Evolutionary conservation across 768 basidiomycete genomes (phyloP), one percentile per base, ranked within the genome.

Genomic region (Gelatoporia subvermispora): DNA sequence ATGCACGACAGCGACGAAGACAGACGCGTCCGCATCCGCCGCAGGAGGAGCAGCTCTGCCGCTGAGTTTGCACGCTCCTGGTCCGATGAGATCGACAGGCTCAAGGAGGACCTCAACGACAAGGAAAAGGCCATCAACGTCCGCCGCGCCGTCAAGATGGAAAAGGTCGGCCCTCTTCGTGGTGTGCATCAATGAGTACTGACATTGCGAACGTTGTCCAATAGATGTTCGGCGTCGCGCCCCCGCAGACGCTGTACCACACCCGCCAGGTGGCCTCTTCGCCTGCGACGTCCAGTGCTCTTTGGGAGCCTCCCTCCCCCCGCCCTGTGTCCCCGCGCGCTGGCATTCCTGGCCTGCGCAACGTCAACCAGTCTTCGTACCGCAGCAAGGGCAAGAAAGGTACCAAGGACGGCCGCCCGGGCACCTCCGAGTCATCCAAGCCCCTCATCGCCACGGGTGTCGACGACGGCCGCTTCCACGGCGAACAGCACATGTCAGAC

Each of bases 111-210:
- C 50, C 72, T 92, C 41, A 75, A 81, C 57, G 80, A 79, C 23
- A 73, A 69, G 54, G 88, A 91, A 62, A 89, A 88, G 69, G 84
- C 85, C 13, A 77, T 85, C 60, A 87, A 86, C 58, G 88, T 93
- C 40, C 75, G 82, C 42, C 70, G 90, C 43, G 88, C 88, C 35
- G 74, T 83, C 60, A 93, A 92, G 68, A 91, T 93, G 88, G 88
- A 91, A 67, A 85, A 86, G 80, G 89, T 86, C 24, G 74, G 62
- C 35, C n/a, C 9, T 11, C 20, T 22, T 8, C 50, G 10, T 43
- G 22, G 41, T 2, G 4, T 41, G 44, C 18, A 38, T 22, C 18
- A 18, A 41, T 15, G 41, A 15, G 25, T 39, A 23, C 35, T 31
- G 23, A 25, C 20, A 20, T 39, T 54, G 54, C 40, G 47, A 47